Conservation (phyloP, 352 stramenopile genomes). For the Blastocystis sp. region DNA sequence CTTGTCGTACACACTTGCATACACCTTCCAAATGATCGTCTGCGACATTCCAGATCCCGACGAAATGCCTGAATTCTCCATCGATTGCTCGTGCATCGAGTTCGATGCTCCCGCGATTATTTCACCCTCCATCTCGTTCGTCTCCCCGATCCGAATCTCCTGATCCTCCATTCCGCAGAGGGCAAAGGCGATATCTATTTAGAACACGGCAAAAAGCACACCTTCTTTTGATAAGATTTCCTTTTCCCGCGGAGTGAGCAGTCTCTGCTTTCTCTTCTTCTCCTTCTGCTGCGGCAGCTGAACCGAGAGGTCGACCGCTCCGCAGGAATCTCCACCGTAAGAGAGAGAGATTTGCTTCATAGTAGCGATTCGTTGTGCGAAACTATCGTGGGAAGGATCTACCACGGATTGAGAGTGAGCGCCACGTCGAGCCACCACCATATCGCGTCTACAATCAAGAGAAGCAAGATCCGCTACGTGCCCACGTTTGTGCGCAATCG, state of each 20-base stretch:
- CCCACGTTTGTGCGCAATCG: neutral
- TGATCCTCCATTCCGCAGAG: conserved; percentile 51
- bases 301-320: neutral
- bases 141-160: neutral
- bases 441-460: neutral
- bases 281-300: conserved; percentile 29
- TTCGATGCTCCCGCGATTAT: neutral
- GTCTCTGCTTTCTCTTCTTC: neutral
- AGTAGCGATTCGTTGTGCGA: conserved; percentile 18
- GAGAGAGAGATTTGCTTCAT: conserved; percentile 18
- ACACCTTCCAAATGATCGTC: neutral
- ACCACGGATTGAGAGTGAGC: neutral
- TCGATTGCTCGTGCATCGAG: neutral
- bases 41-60: neutral
- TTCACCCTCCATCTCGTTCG: neutral
- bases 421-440: neutral
- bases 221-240: conserved; percentile 48
- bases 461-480: neutral
- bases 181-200: conserved; percentile 46
- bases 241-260: neutral
- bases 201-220: neutral
- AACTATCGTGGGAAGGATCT: neutral
- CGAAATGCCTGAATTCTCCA: neutral
- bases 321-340: conserved; percentile 17
- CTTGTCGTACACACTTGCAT: conserved; percentile 4